Evolutionary conservation across 2,329 filamentous ascomycete species (phyloP).

Genomic region (Didymella lethalis): DNA sequence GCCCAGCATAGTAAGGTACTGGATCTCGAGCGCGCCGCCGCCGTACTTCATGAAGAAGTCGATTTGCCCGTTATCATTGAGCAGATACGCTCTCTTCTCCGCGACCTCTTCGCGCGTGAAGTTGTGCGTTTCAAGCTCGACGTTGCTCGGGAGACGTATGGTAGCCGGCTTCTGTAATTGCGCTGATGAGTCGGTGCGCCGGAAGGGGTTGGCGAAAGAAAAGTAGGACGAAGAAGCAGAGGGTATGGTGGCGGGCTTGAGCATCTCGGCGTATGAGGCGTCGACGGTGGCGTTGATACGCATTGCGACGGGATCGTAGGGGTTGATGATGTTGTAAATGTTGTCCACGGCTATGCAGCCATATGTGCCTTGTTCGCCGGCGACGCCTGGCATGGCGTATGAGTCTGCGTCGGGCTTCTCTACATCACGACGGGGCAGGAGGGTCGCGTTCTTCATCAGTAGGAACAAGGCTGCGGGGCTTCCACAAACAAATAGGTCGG

Average conservation of each 20-base stretch:
- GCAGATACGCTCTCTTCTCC: constrained; percentile 82
- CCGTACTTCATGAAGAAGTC: constrained; percentile 88
- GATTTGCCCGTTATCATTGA: constrained; percentile 97
- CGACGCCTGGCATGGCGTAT: constrained; percentile 62
- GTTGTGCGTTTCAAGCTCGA: constrained; percentile 96
- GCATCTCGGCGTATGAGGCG: constrained; percentile 74
- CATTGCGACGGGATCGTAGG: constrained; percentile 84
- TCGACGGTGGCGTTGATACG: constrained; percentile 91
- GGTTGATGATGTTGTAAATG: constrained; percentile 89
- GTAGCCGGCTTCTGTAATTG: constrained; percentile 39
- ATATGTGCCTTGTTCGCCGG: constrained; percentile 80
- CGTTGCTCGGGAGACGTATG: constrained; percentile 56
- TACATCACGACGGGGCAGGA: constrained; percentile 79
- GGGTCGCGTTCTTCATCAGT: constrained; percentile 74
- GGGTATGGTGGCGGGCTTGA: constrained; percentile 82
- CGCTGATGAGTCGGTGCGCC: constrained; percentile 34
- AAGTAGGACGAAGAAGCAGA: constrained; percentile 66
- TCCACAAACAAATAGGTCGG: constrained; percentile 86
- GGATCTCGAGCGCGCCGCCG: constrained; percentile 87
- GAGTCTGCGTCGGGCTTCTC: constrained; percentile 78
- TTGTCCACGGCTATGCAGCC: constrained; percentile 95
- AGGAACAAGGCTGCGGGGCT: constrained; percentile 94
- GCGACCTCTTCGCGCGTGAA: constrained; percentile 92
- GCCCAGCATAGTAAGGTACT: constrained; percentile 96
- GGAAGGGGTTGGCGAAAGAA: constrained; percentile 53